Evolutionary conservation across 345 rosid genomes (phyloP), one percentile per base, ranked within the genome.

Genomic region (Fremontodendron californicum): DNA sequence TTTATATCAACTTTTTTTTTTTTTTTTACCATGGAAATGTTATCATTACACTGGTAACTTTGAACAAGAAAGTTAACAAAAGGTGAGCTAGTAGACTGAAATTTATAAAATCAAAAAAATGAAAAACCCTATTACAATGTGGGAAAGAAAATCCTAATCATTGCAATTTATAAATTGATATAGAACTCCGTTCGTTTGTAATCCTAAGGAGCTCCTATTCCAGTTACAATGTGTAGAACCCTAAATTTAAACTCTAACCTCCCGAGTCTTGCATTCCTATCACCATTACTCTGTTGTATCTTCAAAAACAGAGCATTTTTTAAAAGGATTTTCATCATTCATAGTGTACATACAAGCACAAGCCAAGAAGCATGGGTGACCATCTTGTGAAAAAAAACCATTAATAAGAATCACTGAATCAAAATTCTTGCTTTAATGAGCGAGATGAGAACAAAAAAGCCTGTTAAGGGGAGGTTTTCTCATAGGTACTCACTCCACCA

Each of bases 311-410:
- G 66, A 77, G 80, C 78, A 48, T 62, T 81, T 66, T 55, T 48
- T 2, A 21, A 52, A 62, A 64, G 43, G 21, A 43, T 23, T 27
- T 74, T 42, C 68, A 74, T 29, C 69, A 23, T 80, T 82, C 61
- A 2, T 78, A 83, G 77, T 85, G 81, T 79, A 81, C 85, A 85
- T 42, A 82, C 88, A 84, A 72, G 48, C 68, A 66, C 66, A 25
- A 18, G 63, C 65, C 78, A 79, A 27, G 67, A 69, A 65, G 81
- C 74, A 70, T 29, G 51, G 19, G 27, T 19, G 40, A 45, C 77
- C 45, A 62, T 81, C 70, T 31, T 42, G 58, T 3, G 37, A 43
- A 68, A 75, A 68, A 75, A 43, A 78, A 78, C 76, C 75, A 43
- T 39, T 48, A 13, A 33, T 40, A 31, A 33, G 45, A 64, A 75